A percentile compares a stretch with the other conserved stretches of the same genome.
phyloP scores from a whole-genome alignment of 1,139 yeast species.

The Hemisphaericaspora xylofermentans region DNA sequence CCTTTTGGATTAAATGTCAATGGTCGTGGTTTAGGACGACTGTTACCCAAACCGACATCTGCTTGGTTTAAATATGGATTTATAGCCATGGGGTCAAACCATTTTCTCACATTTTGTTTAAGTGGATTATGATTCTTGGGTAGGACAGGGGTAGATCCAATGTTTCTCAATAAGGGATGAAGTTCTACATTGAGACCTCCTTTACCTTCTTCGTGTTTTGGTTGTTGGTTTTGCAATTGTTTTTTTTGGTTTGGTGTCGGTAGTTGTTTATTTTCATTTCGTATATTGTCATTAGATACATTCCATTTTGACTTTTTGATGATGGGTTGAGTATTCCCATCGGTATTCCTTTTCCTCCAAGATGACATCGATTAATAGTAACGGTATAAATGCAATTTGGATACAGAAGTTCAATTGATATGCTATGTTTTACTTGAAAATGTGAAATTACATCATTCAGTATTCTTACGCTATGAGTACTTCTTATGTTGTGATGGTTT shows the following conservation, averaged over 20 bases:
- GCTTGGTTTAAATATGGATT: conserved; percentile 64
- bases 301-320: conserved; percentile 1
- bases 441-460: too few species aligned
- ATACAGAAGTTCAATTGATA: background rate
- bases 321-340: background rate
- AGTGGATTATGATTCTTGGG: conserved; percentile 31
- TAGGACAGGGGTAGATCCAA: conserved; percentile 24
- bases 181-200: conserved; percentile 53
- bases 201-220: conserved; percentile 13
- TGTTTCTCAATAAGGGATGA: conserved; percentile 55
- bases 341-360: conserved; percentile 1
- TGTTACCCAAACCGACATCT: conserved; percentile 18
- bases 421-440: too few species aligned
- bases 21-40: conserved; percentile 27
- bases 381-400: background rate
- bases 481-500: too few species aligned
- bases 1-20: conserved; percentile 60
- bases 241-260: background rate
- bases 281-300: background rate
- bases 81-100: conserved; percentile 39
- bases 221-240: too few species aligned
- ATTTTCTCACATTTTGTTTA: conserved; percentile 28
- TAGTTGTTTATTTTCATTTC: background rate
- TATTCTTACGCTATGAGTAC: too few species aligned
- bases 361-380: background rate